Evolutionary conservation across 495 filamentous ascomycete species (phyloP).

Genomic region (Friedmanniomyces simplex): DNA sequence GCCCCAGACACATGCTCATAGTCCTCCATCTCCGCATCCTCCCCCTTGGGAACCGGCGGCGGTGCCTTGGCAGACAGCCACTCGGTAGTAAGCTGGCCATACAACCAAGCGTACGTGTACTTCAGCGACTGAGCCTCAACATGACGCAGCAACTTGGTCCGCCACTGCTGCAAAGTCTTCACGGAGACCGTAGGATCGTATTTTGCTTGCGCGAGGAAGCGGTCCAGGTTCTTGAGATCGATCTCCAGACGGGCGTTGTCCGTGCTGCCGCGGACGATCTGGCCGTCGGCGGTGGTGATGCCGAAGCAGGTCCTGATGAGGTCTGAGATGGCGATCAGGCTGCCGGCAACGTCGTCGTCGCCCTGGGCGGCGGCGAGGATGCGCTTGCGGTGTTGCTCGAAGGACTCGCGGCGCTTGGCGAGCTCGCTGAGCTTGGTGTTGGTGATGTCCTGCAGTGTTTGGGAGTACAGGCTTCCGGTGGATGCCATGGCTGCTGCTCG

Average conservation of each 20-base stretch:
- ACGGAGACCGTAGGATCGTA: constrained; percentile 1
- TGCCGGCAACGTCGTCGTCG: background rate
- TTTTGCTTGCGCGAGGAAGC: constrained; percentile 3
- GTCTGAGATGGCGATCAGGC: background rate
- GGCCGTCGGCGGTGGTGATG: background rate
- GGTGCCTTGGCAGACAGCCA: constrained; percentile 19
- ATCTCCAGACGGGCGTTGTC: background rate
- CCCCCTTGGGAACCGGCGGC: background rate
- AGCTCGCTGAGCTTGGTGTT: constrained; percentile 23
- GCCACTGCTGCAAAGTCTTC: background rate
- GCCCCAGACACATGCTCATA: constrained; percentile 29
- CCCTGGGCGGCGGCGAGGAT: background rate
- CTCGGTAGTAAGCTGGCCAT: constrained; percentile 24
- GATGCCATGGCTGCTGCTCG: background rate
- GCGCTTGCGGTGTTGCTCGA: constrained; percentile 5
- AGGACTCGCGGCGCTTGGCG: constrained; percentile 14
- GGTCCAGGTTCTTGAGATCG: background rate
- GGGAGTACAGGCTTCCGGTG: background rate
- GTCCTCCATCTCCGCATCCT: constrained; percentile 9
- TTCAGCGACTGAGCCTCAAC: constrained; percentile 24
- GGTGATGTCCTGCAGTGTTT: constrained; percentile 24
- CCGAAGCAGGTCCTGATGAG: constrained; percentile 1
- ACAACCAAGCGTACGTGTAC: constrained; percentile 26
- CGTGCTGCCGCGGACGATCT: background rate
- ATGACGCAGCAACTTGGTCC: background rate